These are phyloP conservation scores for Crucibulum laeve DNA, from an alignment of 768 basidiomycete genomes.

Conservation along the genomic window DNA sequence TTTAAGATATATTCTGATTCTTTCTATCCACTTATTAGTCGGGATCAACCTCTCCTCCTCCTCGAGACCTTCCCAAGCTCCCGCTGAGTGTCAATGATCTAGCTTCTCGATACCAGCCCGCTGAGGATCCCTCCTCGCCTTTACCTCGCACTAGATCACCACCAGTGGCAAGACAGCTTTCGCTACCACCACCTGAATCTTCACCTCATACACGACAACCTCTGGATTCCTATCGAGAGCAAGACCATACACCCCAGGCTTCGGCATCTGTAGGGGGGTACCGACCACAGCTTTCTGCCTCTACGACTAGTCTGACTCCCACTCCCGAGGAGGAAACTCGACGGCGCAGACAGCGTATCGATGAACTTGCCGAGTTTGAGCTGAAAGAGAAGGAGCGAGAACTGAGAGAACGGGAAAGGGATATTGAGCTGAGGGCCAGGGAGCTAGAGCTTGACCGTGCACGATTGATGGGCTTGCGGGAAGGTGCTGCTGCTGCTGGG, in stretches of 20 bases:
- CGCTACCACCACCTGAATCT: constrained; percentile 20
- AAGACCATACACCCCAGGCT: too few relatives aligned
- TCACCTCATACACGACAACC: too few relatives aligned
- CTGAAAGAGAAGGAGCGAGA: constrained; percentile 51
- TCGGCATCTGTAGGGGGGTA: too few relatives aligned
- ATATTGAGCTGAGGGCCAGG: constrained; percentile 45
- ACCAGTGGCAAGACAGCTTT: constrained; percentile 23
- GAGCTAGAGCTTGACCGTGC: constrained; percentile 58
- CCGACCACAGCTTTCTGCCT: too few relatives aligned
- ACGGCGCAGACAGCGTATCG: constrained; percentile 33
- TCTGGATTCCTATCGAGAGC: too few relatives aligned
- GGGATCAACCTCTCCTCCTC: constrained; percentile 47
- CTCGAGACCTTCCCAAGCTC: constrained; percentile 59
- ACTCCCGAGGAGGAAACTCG: constrained; percentile 22
- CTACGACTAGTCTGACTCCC: too few relatives aligned
- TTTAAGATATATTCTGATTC: too few relatives aligned
- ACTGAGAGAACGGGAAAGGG: constrained; percentile 48
- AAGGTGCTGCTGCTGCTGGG: constrained; percentile 14
- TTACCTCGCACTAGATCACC: constrained; percentile 18
- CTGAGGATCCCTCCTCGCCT: constrained; percentile 38
- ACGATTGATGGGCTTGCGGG: constrained; percentile 31
- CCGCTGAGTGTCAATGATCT: constrained; percentile 61
- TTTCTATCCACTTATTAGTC: constrained; percentile 36
- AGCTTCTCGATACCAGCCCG: constrained; percentile 56
- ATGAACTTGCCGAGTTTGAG: constrained; percentile 50